Conservation (phyloP, 495 filamentous ascomycete genomes). For the Penicillium mononematosum region DNA sequence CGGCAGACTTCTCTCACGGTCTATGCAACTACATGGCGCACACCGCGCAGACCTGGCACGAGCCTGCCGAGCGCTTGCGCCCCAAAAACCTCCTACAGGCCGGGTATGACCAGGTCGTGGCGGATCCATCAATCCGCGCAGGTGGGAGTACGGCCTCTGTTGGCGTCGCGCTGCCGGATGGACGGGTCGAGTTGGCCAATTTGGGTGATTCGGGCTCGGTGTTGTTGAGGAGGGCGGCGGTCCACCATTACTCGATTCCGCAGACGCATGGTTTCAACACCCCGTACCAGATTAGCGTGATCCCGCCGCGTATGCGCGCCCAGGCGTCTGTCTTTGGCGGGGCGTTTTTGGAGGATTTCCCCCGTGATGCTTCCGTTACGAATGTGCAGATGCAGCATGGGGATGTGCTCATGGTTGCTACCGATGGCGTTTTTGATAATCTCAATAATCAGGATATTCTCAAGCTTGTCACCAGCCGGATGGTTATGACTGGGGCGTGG, state of each 20-base stretch:
- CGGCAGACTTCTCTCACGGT: slow-evolving; percentile 93
- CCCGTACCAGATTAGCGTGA: slow-evolving; percentile 87
- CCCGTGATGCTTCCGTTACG: slow-evolving; percentile 78
- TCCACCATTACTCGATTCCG: slow-evolving; percentile 75
- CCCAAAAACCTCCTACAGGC: slow-evolving; percentile 73
- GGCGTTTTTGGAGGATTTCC: slow-evolving; percentile 73
- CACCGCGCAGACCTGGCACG: slow-evolving; percentile 55
- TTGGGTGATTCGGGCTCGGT: slow-evolving; percentile 98
- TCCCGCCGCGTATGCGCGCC: slow-evolving; percentile 73
- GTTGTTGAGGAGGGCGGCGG: slow-evolving; percentile 75
- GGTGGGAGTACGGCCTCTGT: slow-evolving; percentile 91
- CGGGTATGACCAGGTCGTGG: slow-evolving; percentile 77
- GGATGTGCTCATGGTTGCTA: slow-evolving; percentile 87
- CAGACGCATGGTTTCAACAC: slow-evolving; percentile 99
- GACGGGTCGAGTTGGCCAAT: slow-evolving; percentile 82
- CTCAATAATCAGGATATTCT: slow-evolving; percentile 87
- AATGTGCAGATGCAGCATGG: slow-evolving; percentile 77
- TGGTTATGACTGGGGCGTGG: slow-evolving; percentile 76
- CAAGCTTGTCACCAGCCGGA: slow-evolving; percentile 69
- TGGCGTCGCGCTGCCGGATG: slow-evolving; percentile 66
- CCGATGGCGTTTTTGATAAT: slow-evolving; percentile 96
- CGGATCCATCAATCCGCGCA: slow-evolving; percentile 67
- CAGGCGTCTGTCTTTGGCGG: slow-evolving; percentile 80
- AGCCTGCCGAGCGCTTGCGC: slow-evolving; percentile 46
- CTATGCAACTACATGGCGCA: slow-evolving; percentile 88